phyloP scores from a whole-genome alignment of 73 alveolate species.

The Paramecium pentaurelia region DNA sequence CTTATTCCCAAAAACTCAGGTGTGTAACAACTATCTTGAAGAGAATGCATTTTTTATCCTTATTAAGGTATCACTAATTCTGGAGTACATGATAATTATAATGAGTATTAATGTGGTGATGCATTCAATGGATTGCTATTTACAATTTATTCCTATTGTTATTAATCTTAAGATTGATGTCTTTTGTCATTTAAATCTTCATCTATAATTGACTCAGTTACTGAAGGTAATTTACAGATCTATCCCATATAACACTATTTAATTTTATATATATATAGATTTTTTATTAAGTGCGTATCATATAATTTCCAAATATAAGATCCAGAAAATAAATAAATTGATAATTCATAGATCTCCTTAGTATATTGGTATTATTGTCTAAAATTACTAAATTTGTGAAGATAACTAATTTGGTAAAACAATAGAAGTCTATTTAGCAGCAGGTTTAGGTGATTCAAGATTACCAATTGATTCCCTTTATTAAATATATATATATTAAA shows the following conservation, averaged over 20 bases:
- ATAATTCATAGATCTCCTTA: not conserved
- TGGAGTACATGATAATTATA: not conserved
- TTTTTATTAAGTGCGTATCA: not conserved
- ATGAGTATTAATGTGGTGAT: not conserved
- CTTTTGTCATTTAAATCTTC: not conserved
- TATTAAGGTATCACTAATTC: not conserved
- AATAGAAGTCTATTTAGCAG: not conserved
- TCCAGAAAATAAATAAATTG: not conserved
- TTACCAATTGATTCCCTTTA: slow-evolving; percentile 3
- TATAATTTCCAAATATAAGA: not conserved
- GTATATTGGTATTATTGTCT: not conserved
- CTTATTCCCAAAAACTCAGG: not conserved
- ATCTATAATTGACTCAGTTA: not conserved
- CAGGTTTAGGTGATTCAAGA: slow-evolving; percentile 11
- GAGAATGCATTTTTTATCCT: not conserved
- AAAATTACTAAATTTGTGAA: not conserved
- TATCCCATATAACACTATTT: not conserved
- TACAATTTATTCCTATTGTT: not conserved
- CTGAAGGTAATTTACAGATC: not conserved
- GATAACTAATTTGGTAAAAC: not conserved
- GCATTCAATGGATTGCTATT: not conserved
- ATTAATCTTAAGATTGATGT: not conserved
- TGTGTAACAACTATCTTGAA: not conserved
- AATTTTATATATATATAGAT: not conserved
- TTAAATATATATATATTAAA: not conserved